Evolutionary conservation across 1,284 basidiomycete genomes (phyloP), one percentile per base, ranked within the genome.

Genomic region (Ceratobasidium papillatum): DNA sequence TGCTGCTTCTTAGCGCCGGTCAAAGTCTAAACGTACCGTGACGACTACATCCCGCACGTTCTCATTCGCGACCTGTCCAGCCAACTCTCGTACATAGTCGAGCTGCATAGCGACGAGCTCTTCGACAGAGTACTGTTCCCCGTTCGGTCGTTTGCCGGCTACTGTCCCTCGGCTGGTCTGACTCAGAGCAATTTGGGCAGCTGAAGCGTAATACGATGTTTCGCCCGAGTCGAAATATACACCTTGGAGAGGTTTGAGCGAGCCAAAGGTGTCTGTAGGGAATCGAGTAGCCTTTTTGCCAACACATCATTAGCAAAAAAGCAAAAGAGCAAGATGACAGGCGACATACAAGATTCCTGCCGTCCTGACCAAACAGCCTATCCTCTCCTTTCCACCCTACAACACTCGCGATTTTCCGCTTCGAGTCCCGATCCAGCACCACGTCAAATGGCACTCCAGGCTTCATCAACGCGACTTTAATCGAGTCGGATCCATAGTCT

Each of bases 381-480:
- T 99, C 96, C 19, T 90, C 89, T 8, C 76, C 75, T 84, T 94
- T 96, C 93, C 93, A 97, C 38, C 87, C 92, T 0, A 98, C 93
- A 0, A 91, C 90, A 27, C 94, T 90, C 79, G 93, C 92, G 68
- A 98, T 95, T 84, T 99, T 99, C 77, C 97, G 88, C 84, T 98
- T 99, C 51, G 95, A 97, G 82, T 99, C 97, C 81, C 94, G 94
- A 84, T 98, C 96, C 64, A 99, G 86, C 43, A 99, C 86, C 38
- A 99, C 94, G 83, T 99, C 97, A 80, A 99, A 98, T 0, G 97
- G 96, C 65, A 94, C 85, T 51, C 96, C 97, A 0, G 97, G 97
- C 81, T 97, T 97, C 88, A 99, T 94, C 76, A 99, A 86, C 9
- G 96, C 96, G 34, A 95, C 93, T 83, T 99, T 99, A 80, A 95